Evolutionary conservation across 495 filamentous ascomycete species (phyloP).

Genomic region (Haplographium delicatum): DNA sequence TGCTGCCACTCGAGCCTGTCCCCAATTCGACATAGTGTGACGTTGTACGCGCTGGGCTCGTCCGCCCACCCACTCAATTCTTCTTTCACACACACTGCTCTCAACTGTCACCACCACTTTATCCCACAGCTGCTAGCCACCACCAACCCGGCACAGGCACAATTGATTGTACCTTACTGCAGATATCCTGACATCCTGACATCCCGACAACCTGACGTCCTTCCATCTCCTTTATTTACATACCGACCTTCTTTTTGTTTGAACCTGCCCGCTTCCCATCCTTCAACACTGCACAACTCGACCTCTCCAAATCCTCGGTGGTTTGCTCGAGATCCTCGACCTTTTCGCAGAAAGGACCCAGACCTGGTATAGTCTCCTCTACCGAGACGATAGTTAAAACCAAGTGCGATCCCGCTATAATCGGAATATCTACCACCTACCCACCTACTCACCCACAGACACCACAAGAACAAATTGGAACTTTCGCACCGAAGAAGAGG

Average conservation of each 20-base stretch:
- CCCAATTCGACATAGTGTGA: slow-evolving; percentile 20
- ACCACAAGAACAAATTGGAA: background rate
- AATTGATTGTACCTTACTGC: slow-evolving; percentile 25
- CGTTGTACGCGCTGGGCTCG: slow-evolving; percentile 26
- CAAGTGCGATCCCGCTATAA: no score
- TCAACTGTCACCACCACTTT: background rate
- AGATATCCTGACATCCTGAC: background rate
- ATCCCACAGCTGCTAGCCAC: slow-evolving; percentile 12
- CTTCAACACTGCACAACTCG: slow-evolving; percentile 9
- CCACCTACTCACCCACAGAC: background rate
- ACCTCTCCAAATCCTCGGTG: no score
- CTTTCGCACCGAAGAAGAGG: background rate
- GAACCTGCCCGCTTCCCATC: no score
- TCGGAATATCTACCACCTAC: no score
- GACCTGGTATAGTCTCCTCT: background rate
- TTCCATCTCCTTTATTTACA: no score
- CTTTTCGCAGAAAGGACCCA: background rate
- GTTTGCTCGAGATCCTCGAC: slow-evolving; percentile 15
- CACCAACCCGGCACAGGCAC: no score
- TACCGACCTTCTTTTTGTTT: no score
- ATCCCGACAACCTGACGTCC: background rate
- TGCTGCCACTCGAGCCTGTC: slow-evolving; percentile 6
- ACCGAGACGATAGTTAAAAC: no score
- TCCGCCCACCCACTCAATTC: slow-evolving; percentile 17
- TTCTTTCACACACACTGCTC: background rate